Evolutionary conservation across 257 asterid species (phyloP), one percentile per base, ranked within the genome.

Genomic region (Solanum lignicaule): DNA sequence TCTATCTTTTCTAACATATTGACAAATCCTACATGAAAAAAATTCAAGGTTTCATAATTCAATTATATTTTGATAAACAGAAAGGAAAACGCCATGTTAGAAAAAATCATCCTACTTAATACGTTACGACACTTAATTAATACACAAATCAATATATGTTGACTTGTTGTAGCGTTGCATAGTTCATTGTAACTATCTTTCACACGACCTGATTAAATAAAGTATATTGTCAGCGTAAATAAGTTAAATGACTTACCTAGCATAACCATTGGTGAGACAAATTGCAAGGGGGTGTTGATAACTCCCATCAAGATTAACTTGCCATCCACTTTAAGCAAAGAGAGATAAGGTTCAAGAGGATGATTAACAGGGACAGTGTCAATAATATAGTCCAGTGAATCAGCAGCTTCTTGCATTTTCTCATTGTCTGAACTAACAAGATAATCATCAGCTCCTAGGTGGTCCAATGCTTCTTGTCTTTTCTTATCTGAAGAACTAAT

Each of bases 241-340:
- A 38, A 75, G 36, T 78, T 41, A 41, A 78, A 27, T 20, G 84
- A 92, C 98, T 92, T 82, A 96, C 98, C 98, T 5, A 95, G 96
- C 98, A 97, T 95, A 83, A 97, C 95, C 97, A 94, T 90, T 9
- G 99, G 99, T 20, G 93, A 73, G 43, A 97, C 33, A 75, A 97
- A 97, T 39, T 97, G 96, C 94, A 97, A 75, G 0, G 99, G 99
- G 25, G 96, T 92, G 52, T 91, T 94, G 90, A 97, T 95, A 23
- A 97, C 99, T 0, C 99, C 99, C 97, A 93, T 95, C 91, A 97
- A 86, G 89, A 97, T 95, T 87, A 97, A 89, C 87, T 95, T 97
- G 25, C 99, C 98, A 71, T 95, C 99, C 0, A 95, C 93, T 87
- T 93, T 94, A 92, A 97, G 89, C 94, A 94, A 52, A 39, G 98